Conservation (phyloP, 2,329 filamentous ascomycete species). For the Colletotrichum lini region DNA sequence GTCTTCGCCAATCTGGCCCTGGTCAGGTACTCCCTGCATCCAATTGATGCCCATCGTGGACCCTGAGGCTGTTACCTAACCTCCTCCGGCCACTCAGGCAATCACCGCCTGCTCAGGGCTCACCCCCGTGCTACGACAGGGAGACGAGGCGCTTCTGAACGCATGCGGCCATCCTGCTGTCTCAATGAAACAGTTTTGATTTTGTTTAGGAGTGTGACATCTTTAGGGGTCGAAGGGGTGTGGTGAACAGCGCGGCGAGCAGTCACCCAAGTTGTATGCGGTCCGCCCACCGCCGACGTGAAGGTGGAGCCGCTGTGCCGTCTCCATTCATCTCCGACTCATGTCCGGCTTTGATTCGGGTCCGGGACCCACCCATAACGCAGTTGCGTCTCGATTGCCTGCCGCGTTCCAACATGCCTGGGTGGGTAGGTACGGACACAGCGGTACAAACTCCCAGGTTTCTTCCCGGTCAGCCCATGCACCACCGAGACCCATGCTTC, state of each 20-base stretch:
- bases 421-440: no score
- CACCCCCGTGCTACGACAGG: neutral
- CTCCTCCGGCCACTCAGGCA: slow-evolving; percentile 11
- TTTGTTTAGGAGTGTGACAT: neutral
- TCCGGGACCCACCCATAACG: neutral
- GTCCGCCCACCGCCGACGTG: neutral
- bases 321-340: slow-evolving; percentile 31
- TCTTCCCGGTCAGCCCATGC: slow-evolving; percentile 23
- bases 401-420: slow-evolving; percentile 1
- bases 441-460: slow-evolving; percentile 22
- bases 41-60: slow-evolving; percentile 20
- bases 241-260: slow-evolving; percentile 11
- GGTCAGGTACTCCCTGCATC: slow-evolving; percentile 24
- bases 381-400: slow-evolving; percentile 31
- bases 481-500: slow-evolving; percentile 27
- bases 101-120: neutral
- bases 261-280: neutral
- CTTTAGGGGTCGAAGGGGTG: neutral
- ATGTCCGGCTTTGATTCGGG: slow-evolving; percentile 29
- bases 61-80: slow-evolving; percentile 24
- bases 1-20: slow-evolving; percentile 13
- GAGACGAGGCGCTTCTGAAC: neutral
- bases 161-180: neutral
- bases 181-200: neutral
- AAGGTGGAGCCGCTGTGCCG: slow-evolving; percentile 9